These are phyloP conservation scores for Seiridium unicorne DNA, from an alignment of 2,329 filamentous ascomycete species.

Conservation along the genomic window DNA sequence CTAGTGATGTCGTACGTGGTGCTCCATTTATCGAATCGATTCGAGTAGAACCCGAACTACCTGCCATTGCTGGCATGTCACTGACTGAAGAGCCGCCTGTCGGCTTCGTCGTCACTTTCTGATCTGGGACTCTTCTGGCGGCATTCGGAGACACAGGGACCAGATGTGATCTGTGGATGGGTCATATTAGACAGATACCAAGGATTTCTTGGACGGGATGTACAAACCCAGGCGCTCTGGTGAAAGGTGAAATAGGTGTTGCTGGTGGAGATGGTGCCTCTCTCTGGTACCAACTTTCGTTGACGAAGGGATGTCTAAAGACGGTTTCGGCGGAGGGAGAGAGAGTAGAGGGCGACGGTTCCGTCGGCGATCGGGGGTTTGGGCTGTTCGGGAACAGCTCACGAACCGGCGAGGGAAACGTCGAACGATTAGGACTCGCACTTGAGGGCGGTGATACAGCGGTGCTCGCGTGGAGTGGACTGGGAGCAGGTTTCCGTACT, in stretches of 20 bases:
- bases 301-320: constrained; percentile 9
- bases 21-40: constrained; percentile 27
- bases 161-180: constrained; percentile 22
- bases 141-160: constrained; percentile 45
- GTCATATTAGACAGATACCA: neutral
- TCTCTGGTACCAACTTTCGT: constrained; percentile 10
- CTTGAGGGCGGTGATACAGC: constrained; percentile 41
- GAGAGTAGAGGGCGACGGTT: constrained; percentile 8
- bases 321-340: constrained; percentile 7
- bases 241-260: constrained; percentile 19
- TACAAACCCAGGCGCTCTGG: constrained; percentile 18
- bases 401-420: constrained; percentile 29
- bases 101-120: constrained; percentile 41
- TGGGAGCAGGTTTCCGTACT: constrained; percentile 45
- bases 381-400: constrained; percentile 22
- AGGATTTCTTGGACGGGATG: neutral
- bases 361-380: constrained; percentile 15
- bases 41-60: constrained; percentile 39
- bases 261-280: constrained; percentile 19
- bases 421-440: constrained; percentile 37
- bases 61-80: constrained; percentile 45
- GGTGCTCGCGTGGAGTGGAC: constrained; percentile 45
- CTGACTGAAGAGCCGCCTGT: constrained; percentile 35
- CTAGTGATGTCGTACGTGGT: constrained; percentile 82
- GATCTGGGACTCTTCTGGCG: constrained; percentile 41